Evolutionary conservation across 768 basidiomycete species (phyloP), one percentile per base, ranked within the genome.

Genomic region (Termitomyces sp.): DNA sequence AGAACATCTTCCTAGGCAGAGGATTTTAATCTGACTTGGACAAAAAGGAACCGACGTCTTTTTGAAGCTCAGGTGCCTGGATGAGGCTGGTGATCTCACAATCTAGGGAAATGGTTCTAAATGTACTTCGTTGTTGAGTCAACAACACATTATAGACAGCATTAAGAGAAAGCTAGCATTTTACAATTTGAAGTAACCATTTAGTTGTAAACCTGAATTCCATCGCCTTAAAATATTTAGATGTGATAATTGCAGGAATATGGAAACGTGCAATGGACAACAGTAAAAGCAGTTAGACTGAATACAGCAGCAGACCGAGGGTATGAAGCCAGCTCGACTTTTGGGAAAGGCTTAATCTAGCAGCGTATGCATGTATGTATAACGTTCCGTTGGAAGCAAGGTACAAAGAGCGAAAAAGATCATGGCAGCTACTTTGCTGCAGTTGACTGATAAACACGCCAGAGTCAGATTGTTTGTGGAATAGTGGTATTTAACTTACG

Each of bases 41-140:
- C 29, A 42, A 39, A 46, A 39, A 80, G 78, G 78, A 4, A 79
- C 76, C 29, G 81, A 82, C 64, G 78, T 80, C 28, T 81, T 78
- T 65, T 60, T 82, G 20, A 80, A 78, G 60, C 68, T 82, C 44
- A 70, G 79, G 46, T 80, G 78, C 58, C 66, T 82, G 50, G 78
- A 81, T 58, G 79, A 80, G 66, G 79, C 78, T 16, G 75, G 74
- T 8, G 77, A 78, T 65, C 73, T 76, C 8, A 70, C 70, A 47
- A 76, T 78, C 51, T 79, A 53, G 51, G 52, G 26, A 22, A 34
- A 13, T 15, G 13, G 51, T 28, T 51, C 34, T 12, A n/a, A n/a
- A 12, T 28, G 51, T 18, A 52, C 37, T 52, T 39, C 6, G 34
- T 36, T 39, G n/a, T 51, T 26, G n/a, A 51, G 53, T 31, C 33